These are phyloP conservation scores for Pleurostoma richardsiae DNA, from an alignment of 2,329 filamentous ascomycete species.

Conservation along the genomic window DNA sequence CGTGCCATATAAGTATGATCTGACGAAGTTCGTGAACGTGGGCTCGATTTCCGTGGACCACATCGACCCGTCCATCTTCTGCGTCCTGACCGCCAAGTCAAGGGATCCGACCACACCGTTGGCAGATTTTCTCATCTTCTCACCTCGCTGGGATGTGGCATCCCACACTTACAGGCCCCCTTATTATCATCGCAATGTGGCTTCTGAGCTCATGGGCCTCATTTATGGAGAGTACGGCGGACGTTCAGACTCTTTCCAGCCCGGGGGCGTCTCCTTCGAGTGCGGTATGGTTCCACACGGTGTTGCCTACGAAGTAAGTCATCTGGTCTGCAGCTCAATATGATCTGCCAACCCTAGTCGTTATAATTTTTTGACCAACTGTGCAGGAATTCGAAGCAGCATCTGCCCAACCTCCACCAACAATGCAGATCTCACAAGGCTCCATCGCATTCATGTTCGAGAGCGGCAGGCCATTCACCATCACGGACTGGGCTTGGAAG, in stretches of 20 bases:
- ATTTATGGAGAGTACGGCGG: conserved; percentile 24
- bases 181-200: conserved; percentile 54
- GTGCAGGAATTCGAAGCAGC: no score
- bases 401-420: no score
- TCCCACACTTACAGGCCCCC: conserved; percentile 46
- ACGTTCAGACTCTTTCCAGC: not conserved
- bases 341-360: no score
- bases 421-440: no score
- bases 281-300: no score
- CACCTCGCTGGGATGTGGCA: conserved; percentile 52
- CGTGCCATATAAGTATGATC: conserved; percentile 41
- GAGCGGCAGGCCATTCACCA: no score
- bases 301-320: no score
- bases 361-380: no score
- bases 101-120: conserved; percentile 45
- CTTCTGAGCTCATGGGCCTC: conserved; percentile 44
- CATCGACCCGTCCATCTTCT: conserved; percentile 57
- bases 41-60: conserved; percentile 56
- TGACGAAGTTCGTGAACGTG: conserved; percentile 49
- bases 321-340: no score
- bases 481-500: no score
- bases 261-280: no score
- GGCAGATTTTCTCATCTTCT: conserved; percentile 57
- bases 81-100: conserved; percentile 54
- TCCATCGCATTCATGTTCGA: no score